Base-by-base conservation (phyloP, 805 yeast genomes). In the Starmera caribaea region DNA sequence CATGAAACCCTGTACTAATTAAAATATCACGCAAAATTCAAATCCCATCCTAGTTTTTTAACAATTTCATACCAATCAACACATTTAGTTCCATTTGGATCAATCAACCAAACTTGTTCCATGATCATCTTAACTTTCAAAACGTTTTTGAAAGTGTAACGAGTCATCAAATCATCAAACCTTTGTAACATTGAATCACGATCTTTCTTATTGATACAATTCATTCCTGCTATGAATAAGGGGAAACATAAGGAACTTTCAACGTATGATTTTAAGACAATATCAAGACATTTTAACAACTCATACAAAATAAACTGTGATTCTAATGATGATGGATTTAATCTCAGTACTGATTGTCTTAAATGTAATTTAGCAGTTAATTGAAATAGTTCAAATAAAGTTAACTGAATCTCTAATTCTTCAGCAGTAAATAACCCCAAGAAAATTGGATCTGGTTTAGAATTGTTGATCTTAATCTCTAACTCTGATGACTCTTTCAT, bases 211-310 rank as follows among this genome's bases (percentile, higher is more conserved):
- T 72, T 67, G 5, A 74, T 69, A 46, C 82, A 72, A 53, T 78
- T 79, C 51, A 84, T 71, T 2, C 90, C 94, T 2, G 87, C 81
- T 16, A 85, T 74, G 53, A 85, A 85, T 45, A 83, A 57, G 0
- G 95, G 94, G 57, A 85, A 84, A 32, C 83, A 79, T 13, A 83
- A 57, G 2, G 81, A 75, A 3, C 85, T 79, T 50, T 83, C 88
- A 34, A 82, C 79, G 1, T 74, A 70, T 0, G 90, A 67, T 3
- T 75, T 85, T 30, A 84, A 51, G 5, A 83, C 68, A 3, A 74
- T 66, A 47, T 80, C 85, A 17, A 84, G 57, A 41, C 81, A 69
- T 39, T 72, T 66, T 21, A 71, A 51, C 39, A 82, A 61, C 45
- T 76, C 78, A 38, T 66, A 66, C 29, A 72, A 65, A 34, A 83